Conservation (phyloP, 1,284 basidiomycete genomes). For the Calocybe gambosa region DNA sequence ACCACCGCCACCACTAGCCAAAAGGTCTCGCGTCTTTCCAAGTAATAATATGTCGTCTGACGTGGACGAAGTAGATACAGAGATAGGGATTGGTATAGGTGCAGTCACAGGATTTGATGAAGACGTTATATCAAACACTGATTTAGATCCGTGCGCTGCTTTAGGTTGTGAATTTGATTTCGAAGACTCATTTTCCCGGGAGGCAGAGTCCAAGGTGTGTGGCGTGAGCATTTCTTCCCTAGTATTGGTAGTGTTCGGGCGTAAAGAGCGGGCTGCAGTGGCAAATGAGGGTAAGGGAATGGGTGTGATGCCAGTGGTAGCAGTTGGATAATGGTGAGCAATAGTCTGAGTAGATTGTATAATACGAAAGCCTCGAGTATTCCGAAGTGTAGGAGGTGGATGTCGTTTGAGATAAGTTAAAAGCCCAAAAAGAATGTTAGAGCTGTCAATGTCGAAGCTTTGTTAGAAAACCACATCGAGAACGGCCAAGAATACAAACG, state of each 20-base stretch:
- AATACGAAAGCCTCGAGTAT: not conserved
- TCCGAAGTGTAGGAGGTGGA: slow-evolving; percentile 2
- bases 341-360: not conserved
- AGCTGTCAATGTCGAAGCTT: slow-evolving; percentile 3
- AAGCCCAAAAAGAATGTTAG: slow-evolving; percentile 20
- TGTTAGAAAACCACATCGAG: slow-evolving; percentile 11
- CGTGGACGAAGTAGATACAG: not conserved
- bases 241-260: not conserved
- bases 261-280: slow-evolving; percentile 10
- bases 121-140: not conserved
- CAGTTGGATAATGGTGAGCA: not conserved
- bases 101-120: not conserved
- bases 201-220: not conserved
- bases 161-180: slow-evolving; percentile 3
- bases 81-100: slow-evolving; percentile 3
- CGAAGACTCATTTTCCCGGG: not conserved
- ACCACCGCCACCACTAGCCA: not conserved
- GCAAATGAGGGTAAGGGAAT: slow-evolving; percentile 19
- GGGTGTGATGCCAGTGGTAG: slow-evolving; percentile 8
- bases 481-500: slow-evolving; percentile 2
- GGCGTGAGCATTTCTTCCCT: not conserved
- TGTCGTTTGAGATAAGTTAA: slow-evolving; percentile 17
- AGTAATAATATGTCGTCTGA: slow-evolving; percentile 12
- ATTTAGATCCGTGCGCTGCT: not conserved
- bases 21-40: not conserved